phyloP scores from a whole-genome alignment of 1,284 basidiomycete species.

The Phellopilus nigrolimitatus region DNA sequence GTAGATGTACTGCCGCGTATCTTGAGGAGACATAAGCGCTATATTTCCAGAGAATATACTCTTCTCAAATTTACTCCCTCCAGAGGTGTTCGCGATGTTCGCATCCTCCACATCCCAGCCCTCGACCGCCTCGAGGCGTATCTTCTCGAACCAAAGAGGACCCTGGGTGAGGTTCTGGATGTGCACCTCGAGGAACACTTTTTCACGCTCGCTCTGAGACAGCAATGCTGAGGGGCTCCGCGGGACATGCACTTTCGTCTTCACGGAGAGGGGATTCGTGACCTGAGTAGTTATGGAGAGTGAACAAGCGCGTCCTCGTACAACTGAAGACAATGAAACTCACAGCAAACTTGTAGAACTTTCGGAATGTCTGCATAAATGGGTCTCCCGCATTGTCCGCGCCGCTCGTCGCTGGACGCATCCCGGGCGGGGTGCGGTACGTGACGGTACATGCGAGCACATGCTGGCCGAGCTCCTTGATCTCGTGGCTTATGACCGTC shows the following conservation, averaged over 20 bases:
- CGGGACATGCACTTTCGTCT: constrained; percentile 79
- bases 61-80: constrained; percentile 26
- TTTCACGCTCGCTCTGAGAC: constrained; percentile 58
- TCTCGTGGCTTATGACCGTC: constrained; percentile 66
- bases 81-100: constrained; percentile 33
- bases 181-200: constrained; percentile 83
- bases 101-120: constrained; percentile 60
- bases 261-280: constrained; percentile 83
- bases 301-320: constrained; percentile 7
- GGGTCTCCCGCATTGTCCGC: constrained; percentile 52
- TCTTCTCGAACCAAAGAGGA: constrained; percentile 70
- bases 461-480: constrained; percentile 81
- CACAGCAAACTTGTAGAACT: constrained; percentile 87
- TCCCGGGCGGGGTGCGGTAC: constrained; percentile 58
- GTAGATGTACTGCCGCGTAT: constrained; percentile 81
- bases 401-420: constrained; percentile 41
- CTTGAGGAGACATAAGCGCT: constrained; percentile 74
- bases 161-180: constrained; percentile 81
- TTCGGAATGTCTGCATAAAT: constrained; percentile 66
- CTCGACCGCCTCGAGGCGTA: constrained; percentile 69
- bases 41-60: constrained; percentile 56
- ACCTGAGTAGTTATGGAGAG: constrained; percentile 45
- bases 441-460: constrained; percentile 72
- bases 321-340: constrained; percentile 29
- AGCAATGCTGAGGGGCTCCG: constrained; percentile 68